phyloP scores from a whole-genome alignment of 2,329 filamentous ascomycete genomes.

The Penicillium griseofulvum region DNA sequence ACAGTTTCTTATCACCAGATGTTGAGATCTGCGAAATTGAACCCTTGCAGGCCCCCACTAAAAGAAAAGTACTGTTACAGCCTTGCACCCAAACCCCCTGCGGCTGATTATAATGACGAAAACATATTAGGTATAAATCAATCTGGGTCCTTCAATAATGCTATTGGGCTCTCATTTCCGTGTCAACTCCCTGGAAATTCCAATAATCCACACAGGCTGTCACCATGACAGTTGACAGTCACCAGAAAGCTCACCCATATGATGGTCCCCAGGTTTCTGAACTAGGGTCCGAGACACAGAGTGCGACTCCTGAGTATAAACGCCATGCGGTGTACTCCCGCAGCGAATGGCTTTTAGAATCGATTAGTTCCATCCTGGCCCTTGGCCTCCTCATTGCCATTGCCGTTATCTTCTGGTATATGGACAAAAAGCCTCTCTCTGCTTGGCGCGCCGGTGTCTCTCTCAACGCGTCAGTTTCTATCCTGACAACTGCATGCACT shows the following conservation, averaged over 20 bases:
- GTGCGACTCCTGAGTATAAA: conserved; percentile 6
- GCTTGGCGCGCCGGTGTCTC: conserved; percentile 10
- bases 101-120: too few relatives aligned
- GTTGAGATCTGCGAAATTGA: too few relatives aligned
- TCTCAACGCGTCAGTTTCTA: conserved; percentile 16
- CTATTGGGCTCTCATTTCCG: too few relatives aligned
- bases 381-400: conserved; percentile 10
- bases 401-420: conserved; percentile 10
- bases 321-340: conserved; percentile 13
- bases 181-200: too few relatives aligned
- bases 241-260: neutral
- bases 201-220: neutral
- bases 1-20: too few relatives aligned
- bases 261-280: neutral
- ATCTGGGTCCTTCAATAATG: too few relatives aligned
- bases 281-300: neutral
- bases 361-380: conserved; percentile 10
- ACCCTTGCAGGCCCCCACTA: too few relatives aligned
- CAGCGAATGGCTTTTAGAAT: conserved; percentile 15
- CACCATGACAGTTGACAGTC: neutral
- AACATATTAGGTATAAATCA: too few relatives aligned
- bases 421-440: conserved; percentile 14
- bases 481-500: conserved; percentile 12
- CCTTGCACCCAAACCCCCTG: too few relatives aligned
- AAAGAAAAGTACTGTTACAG: too few relatives aligned